These are phyloP conservation scores for Fraxinus excelsior DNA, from an alignment of 257 asterid species.

Conservation along the genomic window DNA sequence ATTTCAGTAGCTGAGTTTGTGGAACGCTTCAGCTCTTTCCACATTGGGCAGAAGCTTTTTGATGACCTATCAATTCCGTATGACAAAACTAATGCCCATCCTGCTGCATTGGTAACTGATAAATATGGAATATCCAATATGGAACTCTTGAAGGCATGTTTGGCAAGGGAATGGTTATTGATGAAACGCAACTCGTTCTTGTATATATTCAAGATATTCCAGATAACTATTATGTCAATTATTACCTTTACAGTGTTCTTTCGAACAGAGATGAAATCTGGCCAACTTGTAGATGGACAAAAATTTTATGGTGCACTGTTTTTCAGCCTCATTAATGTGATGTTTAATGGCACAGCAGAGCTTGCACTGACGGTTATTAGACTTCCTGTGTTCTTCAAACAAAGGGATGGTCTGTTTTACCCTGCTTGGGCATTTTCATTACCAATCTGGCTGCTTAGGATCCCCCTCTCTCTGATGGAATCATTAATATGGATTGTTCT, in stretches of 20 bases:
- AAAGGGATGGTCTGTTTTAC: constrained; percentile 78
- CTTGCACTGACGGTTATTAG: constrained; percentile 69
- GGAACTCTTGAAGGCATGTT: constrained; percentile 74
- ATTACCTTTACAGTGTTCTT: constrained; percentile 87
- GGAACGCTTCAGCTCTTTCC: constrained; percentile 65
- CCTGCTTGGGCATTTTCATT: constrained; percentile 98
- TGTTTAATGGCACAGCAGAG: constrained; percentile 93
- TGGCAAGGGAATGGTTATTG: constrained; percentile 89
- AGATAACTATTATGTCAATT: constrained; percentile 87
- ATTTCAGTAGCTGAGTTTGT: constrained; percentile 71
- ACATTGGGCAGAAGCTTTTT: constrained; percentile 57
- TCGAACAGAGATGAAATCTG: constrained; percentile 79
- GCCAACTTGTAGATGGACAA: constrained; percentile 66
- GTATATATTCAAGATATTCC: constrained; percentile 82
- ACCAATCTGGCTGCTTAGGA: constrained; percentile 84
- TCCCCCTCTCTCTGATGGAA: constrained; percentile 84
- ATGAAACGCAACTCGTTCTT: constrained; percentile 79
- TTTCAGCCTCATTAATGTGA: constrained; percentile 78
- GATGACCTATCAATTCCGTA: constrained; percentile 78
- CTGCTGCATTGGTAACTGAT: constrained; percentile 88
- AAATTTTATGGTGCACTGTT: constrained; percentile 85
- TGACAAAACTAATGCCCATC: constrained; percentile 68
- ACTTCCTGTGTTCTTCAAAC: constrained; percentile 91
- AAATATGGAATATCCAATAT: constrained; percentile 82
- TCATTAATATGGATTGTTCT: constrained; percentile 83